Evolutionary conservation across 306 rosid genomes (phyloP), one percentile per base, ranked within the genome.

Genomic region (Trichosanthes truncata): DNA sequence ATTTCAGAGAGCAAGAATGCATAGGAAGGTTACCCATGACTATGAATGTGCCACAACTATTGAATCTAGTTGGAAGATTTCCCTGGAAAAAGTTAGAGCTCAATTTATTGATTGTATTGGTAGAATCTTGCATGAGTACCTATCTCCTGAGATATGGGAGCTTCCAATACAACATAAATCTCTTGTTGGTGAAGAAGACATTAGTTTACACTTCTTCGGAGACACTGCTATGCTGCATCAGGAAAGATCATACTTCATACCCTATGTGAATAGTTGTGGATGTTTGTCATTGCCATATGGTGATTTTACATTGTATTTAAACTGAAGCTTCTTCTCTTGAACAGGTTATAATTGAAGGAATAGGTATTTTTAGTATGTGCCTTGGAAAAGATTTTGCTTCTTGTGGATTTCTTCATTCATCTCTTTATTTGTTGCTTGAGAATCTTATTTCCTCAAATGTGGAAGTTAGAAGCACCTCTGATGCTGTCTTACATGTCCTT

Each of bases 281-380:
- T 74, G 12, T 68, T 73, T 80, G 31, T 57, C 45, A 35, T 57
- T 48, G 75, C 78, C 77, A 46, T 25, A 41, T 62, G 68, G 72
- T 45, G 23, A 45, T 74, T 81, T 76, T 66, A 49, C 59, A 31
- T 81, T 43, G 80, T 73, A 23, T 21, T 41, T 4, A 82, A 65
- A 78, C 73, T 78, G 43, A 69, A 65, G 75, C 81, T 87, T 84
- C 83, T 43, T 82, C 85, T 81, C 82, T 81, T 77, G 45, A 78
- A 88, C 97, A 94, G 98, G 97, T 92, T 87, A 91, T 90, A 65
- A 91, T 94, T 75, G 97, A 94, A 72, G 98, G 98, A 80, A 86
- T 94, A 76, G 98, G 98, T 74, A 86, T 94, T 81, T 86, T 87
- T 68, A 87, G 81, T 83, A 81, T 91, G 78, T 94, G 93, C 90